phyloP scores from a whole-genome alignment of 2,329 filamentous ascomycete species.

The Dactylellina drechsleri region DNA sequence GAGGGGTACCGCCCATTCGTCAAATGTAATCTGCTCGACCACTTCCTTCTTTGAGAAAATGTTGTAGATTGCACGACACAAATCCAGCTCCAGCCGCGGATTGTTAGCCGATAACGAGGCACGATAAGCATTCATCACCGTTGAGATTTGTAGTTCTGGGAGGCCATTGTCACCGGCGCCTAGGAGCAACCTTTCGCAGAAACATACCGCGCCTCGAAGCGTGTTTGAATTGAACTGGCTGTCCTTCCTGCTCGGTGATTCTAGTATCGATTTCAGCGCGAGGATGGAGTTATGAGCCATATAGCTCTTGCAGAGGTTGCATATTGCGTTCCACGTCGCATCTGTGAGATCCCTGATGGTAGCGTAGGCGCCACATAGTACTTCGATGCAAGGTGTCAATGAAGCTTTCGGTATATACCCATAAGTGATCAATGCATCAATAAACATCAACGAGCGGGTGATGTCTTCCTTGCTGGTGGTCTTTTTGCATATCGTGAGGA shows the following conservation, averaged over 20 bases:
- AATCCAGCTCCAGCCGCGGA: conserved; percentile 58
- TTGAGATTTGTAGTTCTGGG: conserved; percentile 58
- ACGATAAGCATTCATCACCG: conserved; percentile 58
- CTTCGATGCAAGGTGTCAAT: conserved; percentile 73
- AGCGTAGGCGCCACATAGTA: conserved; percentile 77
- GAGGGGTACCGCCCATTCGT: conserved; percentile 58
- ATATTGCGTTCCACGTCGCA: conserved; percentile 75
- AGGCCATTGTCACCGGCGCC: conserved; percentile 66
- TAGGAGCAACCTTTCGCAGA: conserved; percentile 72
- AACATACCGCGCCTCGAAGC: conserved; percentile 71
- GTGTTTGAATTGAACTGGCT: conserved; percentile 61
- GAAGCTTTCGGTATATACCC: conserved; percentile 73
- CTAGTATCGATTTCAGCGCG: conserved; percentile 72
- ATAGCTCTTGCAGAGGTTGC: conserved; percentile 77
- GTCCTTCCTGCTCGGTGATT: conserved; percentile 68
- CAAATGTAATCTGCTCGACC: conserved; percentile 57
- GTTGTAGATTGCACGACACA: conserved; percentile 59
- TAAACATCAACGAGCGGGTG: conserved; percentile 72
- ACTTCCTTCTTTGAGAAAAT: conserved; percentile 57
- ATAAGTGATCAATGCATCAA: conserved; percentile 77
- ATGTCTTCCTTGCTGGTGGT: conserved; percentile 74
- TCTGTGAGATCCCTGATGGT: conserved; percentile 71
- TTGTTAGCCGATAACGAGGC: conserved; percentile 58
- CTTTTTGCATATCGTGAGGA: conserved; percentile 74
- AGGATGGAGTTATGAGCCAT: conserved; percentile 76